Percentiles rank a stretch among this genome's conserved stretches.
Conservation (phyloP, 768 basidiomycete species). For the Thelephora ganbajun region DNA sequence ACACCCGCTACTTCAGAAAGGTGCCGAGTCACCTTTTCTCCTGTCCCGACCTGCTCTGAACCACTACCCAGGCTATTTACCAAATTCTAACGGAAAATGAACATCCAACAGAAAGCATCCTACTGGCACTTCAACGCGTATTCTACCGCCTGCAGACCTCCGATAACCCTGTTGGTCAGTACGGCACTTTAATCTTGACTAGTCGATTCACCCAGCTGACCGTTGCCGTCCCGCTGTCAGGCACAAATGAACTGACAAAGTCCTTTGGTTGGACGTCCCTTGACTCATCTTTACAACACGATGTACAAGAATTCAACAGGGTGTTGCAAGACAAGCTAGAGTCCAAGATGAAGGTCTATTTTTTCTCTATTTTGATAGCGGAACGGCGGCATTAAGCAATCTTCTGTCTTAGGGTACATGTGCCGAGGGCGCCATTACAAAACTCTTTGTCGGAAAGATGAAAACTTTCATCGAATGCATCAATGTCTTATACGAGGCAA, state of each 20-base stretch:
- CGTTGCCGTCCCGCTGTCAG: conserved; percentile 24
- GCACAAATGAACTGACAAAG: conserved; percentile 94
- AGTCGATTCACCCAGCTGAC: neutral
- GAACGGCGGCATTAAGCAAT: no score
- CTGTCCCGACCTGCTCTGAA: neutral
- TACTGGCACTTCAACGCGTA: conserved; percentile 92
- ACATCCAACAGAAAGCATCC: conserved; percentile 83
- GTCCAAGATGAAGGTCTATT: conserved; percentile 79
- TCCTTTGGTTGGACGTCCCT: conserved; percentile 99
- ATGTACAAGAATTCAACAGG: conserved; percentile 98
- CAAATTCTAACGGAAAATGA: conserved; percentile 99
- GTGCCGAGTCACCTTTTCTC: conserved; percentile 22
- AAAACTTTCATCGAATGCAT: conserved; percentile 99
- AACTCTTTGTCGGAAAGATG: conserved; percentile 96
- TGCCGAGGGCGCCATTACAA: conserved; percentile 89
- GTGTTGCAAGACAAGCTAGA: conserved; percentile 95
- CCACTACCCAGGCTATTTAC: conserved; percentile 70
- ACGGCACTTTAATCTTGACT: neutral
- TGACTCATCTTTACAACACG: conserved; percentile 97
- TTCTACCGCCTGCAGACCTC: conserved; percentile 98
- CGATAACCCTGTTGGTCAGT: conserved; percentile 87
- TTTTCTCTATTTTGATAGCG: no score
- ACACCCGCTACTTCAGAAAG: conserved; percentile 90
- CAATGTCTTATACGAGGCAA: conserved; percentile 93
- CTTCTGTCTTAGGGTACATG: conserved; percentile 55